These are phyloP conservation scores for Starmera dryadoides DNA, from an alignment of 805 yeast species.

Conservation along the genomic window DNA sequence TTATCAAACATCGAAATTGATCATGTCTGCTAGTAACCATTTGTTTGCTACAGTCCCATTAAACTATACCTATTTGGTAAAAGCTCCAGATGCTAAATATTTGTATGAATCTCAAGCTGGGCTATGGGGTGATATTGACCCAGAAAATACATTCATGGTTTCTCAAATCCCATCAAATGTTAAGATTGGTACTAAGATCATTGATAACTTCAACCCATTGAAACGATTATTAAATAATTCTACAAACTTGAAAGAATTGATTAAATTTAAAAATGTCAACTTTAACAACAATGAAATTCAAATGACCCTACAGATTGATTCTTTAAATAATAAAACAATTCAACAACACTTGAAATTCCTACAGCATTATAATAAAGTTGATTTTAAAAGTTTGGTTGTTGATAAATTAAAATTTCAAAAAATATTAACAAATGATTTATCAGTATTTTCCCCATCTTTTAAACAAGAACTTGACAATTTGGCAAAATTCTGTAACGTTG, in stretches of 20 bases:
- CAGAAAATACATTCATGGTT: conserved; percentile 6
- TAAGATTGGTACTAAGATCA: conserved; percentile 4
- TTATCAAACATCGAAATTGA: no score
- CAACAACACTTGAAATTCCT: conserved; percentile 26
- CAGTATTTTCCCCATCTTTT: conserved; percentile 2
- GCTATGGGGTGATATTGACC: conserved; percentile 10
- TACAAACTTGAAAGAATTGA: background rate
- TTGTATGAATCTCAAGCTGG: conserved; percentile 16
- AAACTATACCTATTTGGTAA: conserved; percentile 14
- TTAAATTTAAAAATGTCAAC: conserved; percentile 8
- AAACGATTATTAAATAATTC: background rate
- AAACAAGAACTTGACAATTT: conserved; percentile 27
- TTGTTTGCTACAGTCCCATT: conserved; percentile 10
- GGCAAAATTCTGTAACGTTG: conserved; percentile 36
- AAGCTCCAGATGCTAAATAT: conserved; percentile 1
- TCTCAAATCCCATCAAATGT: conserved; percentile 2
- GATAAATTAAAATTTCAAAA: conserved; percentile 8
- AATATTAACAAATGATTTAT: conserved; percentile 3
- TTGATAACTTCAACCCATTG: conserved; percentile 13
- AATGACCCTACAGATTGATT: conserved; percentile 5
- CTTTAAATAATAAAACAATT: conserved; percentile 23
- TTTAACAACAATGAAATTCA: conserved; percentile 8
- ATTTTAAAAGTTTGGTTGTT: conserved; percentile 12
- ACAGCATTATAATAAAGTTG: conserved; percentile 25
- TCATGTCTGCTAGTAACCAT: no score